Evolutionary conservation across 306 rosid species (phyloP).

Genomic region (Corylus heterophylla): DNA sequence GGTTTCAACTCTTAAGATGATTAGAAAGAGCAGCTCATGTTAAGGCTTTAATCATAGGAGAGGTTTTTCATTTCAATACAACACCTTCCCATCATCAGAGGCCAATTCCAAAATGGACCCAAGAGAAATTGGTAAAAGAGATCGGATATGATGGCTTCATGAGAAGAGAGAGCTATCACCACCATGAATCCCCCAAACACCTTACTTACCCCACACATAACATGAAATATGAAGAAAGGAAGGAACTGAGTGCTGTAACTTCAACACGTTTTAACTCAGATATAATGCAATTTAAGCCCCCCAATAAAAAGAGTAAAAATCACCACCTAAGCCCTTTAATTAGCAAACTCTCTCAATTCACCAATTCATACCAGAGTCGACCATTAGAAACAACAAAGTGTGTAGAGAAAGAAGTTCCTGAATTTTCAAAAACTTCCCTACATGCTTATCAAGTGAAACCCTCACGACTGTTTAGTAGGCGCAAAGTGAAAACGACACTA

Average conservation of each 20-base stretch:
- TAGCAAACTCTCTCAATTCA: background rate
- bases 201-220: background rate
- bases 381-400: no score
- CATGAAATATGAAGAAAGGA: background rate
- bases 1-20: background rate
- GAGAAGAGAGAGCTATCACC: background rate
- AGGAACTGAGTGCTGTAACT: background rate
- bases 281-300: background rate
- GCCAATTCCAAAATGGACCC: background rate
- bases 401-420: no score
- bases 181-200: background rate
- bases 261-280: background rate
- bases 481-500: no score
- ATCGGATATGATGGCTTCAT: background rate
- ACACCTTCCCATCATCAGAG: background rate
- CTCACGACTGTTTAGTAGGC: background rate
- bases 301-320: background rate
- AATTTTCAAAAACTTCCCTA: no score
- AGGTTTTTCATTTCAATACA: background rate
- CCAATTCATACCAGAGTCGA: background rate
- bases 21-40: background rate
- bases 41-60: background rate
- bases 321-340: background rate
- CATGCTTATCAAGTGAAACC: background rate
- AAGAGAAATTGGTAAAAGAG: background rate